Base-by-base conservation (phyloP, 2,329 filamentous ascomycete species). In the Dendryphion nanum region DNA sequence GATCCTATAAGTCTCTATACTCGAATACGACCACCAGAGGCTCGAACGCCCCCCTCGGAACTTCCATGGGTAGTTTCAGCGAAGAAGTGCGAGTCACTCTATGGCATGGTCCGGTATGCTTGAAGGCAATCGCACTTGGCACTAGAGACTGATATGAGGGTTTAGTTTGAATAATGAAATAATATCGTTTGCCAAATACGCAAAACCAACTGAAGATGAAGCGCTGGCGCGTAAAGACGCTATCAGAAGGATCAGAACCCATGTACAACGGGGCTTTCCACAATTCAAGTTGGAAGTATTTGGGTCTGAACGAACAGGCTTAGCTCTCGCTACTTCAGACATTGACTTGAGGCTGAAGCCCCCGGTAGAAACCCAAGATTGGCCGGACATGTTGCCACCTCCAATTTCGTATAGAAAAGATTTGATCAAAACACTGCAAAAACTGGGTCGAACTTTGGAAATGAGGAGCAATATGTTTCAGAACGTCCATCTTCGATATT, bases 221-320 rank as follows among this genome's bases (percentile, higher is more conserved):
- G 47, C 56, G 15, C 44, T 55, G 14, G 67, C 66, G 4, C 54
- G 68, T 23, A 50, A 50, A 35, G 52, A 59, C 4, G 42, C 72
- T 13, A 51, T 61, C 17, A 26, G 23, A 3, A 26, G 10, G 23
- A 26, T 26, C 10, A 26, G 23, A 26, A 26, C 23, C 23, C 40
- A 52, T 18, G 44, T 51, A 8, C 42, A 30, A 35, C 2, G 40
- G 4, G 14, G 6, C n/a, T 24, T 70, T 32, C 46, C 58, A 45
- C 32, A 47, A 14, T 42, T 53, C 16, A 29, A 33, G 7, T 61
- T 69, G 5, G 66, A 75, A 40, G 43, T 76, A 3, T 75, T 77
- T 41, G 79, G 79, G 14, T 81, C 78, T 6, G 66, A 74, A 39
- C 57, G 61, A 8, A 79, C 72, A 12, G 75, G 76, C 6, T 59